Evolutionary conservation across 1,139 yeast species (phyloP).

Genomic region (Blastobotrys aristatus): DNA sequence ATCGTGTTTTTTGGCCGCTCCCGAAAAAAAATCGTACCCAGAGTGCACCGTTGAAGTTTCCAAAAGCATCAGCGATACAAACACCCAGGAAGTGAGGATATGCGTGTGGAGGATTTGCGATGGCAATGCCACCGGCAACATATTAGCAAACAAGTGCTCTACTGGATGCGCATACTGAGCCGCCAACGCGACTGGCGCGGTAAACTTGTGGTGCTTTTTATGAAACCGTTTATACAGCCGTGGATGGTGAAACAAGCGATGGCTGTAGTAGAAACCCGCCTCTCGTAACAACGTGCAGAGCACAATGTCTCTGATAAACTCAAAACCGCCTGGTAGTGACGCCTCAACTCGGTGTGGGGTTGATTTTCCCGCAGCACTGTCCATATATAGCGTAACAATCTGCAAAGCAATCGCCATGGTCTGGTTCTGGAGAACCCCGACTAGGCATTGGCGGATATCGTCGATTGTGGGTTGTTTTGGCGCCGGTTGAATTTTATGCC

Average conservation of each 20-base stretch:
- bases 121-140: constrained; percentile 22
- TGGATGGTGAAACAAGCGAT: constrained; percentile 20
- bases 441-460: constrained; percentile 21
- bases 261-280: constrained; percentile 22
- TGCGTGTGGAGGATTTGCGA: constrained; percentile 19
- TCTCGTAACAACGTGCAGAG: constrained; percentile 20
- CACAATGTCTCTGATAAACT: constrained; percentile 15
- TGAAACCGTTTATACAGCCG: constrained; percentile 21
- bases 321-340: constrained; percentile 17
- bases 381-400: neutral
- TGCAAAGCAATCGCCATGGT: constrained; percentile 7
- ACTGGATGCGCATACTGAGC: constrained; percentile 24
- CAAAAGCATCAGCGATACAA: constrained; percentile 18
- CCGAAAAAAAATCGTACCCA: constrained; percentile 23
- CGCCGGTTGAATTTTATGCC: constrained; percentile 23
- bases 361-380: neutral
- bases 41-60: constrained; percentile 26
- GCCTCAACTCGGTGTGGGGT: constrained; percentile 6
- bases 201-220: constrained; percentile 24
- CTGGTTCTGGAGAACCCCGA: constrained; percentile 15
- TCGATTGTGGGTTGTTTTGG: constrained; percentile 19
- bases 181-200: constrained; percentile 25
- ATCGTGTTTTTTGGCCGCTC: constrained; percentile 23
- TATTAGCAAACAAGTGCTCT: constrained; percentile 24
- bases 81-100: constrained; percentile 18